Base-by-base conservation (phyloP, 345 rosid species). In the Bretschneidera sinensis region DNA sequence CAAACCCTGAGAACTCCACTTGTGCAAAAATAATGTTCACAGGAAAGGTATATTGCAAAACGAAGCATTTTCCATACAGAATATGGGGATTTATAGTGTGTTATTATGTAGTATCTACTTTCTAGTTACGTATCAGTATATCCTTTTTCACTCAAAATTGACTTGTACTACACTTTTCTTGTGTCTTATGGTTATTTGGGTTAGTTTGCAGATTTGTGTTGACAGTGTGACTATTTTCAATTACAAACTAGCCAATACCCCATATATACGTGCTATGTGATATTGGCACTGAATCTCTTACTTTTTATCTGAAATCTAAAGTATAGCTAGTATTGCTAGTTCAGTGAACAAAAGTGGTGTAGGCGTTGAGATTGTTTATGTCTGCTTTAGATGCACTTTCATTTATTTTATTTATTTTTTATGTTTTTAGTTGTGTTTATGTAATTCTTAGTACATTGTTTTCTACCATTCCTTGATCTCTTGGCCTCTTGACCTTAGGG, bases 21-120 rank as follows among this genome's bases (percentile, higher is more conserved):
- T 94, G 99, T 71, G 88, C 99, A 10, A 94, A 94, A 75, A 78
- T 94, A 54, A 90, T 95, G 13, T 84, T 94, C 55, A 90, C 97
- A 9, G 99, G 99, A 70, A 83, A 79, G 91, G 97, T 94, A 57
- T 1, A 23, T 11, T 58, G 23, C 49, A 15, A 58, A 59, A 31
- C 6, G 16, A 34, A 57, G n/a, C 28, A 57, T 22, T 48, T 31
- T 17, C 15, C 10, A n/a, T n/a, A 4, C 17, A 4, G 14, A 13
- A 23, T 48, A 21, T 52, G 23, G 17, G 0, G 21, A 9, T 24
- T 43, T 54, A 52, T 53, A 48, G 39, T 50, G 23, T 24, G 10
- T 23, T 45, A 54, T 31, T 31, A 31, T 4, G 4, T 9, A 4
- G 35, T 31, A 31, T 31, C 9, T 31, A 9, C 9, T 4, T 4